These are phyloP conservation scores for Penicillium psychrofluorescens DNA, from an alignment of 495 filamentous ascomycete species.

Conservation along the genomic window DNA sequence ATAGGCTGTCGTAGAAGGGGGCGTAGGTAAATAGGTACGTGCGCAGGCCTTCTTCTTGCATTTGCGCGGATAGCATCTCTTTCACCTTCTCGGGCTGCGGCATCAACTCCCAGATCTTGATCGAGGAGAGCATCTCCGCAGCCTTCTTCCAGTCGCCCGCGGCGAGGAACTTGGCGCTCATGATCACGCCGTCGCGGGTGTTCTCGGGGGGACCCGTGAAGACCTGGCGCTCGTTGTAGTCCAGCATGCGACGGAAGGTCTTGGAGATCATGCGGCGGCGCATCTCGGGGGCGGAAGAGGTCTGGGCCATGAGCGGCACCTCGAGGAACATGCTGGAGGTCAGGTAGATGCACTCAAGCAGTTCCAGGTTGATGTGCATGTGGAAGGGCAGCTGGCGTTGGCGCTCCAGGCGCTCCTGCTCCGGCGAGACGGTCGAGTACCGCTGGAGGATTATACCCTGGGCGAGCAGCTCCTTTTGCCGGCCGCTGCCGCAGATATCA, in stretches of 20 bases:
- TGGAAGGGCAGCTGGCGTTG: slow-evolving; percentile 98
- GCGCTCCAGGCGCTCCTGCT: slow-evolving; percentile 93
- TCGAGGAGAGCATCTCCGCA: slow-evolving; percentile 82
- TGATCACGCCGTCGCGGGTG: slow-evolving; percentile 98
- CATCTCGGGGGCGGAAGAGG: slow-evolving; percentile 90
- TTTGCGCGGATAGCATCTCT: slow-evolving; percentile 91
- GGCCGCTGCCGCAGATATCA: slow-evolving; percentile 93
- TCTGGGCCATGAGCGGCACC: slow-evolving; percentile 93
- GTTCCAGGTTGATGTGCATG: slow-evolving; percentile 99
- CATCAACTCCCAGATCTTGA: slow-evolving; percentile 99
- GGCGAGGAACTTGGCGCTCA: slow-evolving; percentile 91
- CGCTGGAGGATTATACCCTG: slow-evolving; percentile 98
- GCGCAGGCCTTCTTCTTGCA: slow-evolving; percentile 94
- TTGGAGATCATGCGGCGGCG: slow-evolving; percentile 99
- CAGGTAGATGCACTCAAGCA: slow-evolving; percentile 96
- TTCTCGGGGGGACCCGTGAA: slow-evolving; percentile 98
- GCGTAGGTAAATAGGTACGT: slow-evolving; percentile 99
- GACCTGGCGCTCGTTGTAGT: slow-evolving; percentile 98
- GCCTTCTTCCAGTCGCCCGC: slow-evolving; percentile 98
- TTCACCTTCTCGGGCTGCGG: slow-evolving; percentile 81
- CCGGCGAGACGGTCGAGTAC: slow-evolving; percentile 87
- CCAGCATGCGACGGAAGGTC: slow-evolving; percentile 97
- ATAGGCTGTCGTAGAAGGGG: slow-evolving; percentile 96
- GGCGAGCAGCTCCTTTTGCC: slow-evolving; percentile 95
- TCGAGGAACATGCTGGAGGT: slow-evolving; percentile 98